phyloP scores from a whole-genome alignment of 257 asterid species.

The Mitragyna speciosa region DNA sequence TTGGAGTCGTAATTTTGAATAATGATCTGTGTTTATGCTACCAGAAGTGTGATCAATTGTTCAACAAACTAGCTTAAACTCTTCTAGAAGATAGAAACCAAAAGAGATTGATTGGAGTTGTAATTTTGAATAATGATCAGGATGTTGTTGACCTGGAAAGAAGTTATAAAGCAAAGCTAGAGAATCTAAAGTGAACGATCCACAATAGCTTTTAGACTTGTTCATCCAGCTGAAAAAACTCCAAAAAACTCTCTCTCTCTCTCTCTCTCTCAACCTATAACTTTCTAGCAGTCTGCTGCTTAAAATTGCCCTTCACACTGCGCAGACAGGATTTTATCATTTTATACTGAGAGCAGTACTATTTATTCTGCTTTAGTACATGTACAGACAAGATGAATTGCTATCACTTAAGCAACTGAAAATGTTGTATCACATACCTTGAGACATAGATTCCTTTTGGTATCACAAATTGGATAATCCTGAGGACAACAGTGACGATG shows the following conservation, averaged over 20 bases:
- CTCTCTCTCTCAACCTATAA: background rate
- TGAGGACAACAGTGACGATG: conserved; percentile 65
- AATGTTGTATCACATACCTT: conserved; percentile 44
- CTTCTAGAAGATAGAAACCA: background rate
- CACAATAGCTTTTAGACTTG: background rate
- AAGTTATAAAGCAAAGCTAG: background rate
- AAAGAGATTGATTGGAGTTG: background rate
- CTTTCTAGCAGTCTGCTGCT: background rate
- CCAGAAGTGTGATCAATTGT: background rate
- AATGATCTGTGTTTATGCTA: background rate
- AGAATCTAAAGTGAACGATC: background rate
- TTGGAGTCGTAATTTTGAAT: background rate
- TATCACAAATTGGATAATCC: conserved; percentile 78
- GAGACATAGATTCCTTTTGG: conserved; percentile 53
- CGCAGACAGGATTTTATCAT: background rate
- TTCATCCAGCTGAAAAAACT: background rate
- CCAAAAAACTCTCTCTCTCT: background rate
- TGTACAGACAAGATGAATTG: too few species aligned
- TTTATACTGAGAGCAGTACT: background rate
- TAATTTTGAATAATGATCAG: background rate
- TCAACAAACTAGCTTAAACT: background rate
- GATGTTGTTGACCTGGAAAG: background rate
- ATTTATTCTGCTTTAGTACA: background rate
- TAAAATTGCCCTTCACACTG: background rate
- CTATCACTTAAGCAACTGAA: background rate